These are phyloP conservation scores for Ceratobasidium sp. DNA, from an alignment of 1,284 basidiomycete genomes.

Conservation along the genomic window DNA sequence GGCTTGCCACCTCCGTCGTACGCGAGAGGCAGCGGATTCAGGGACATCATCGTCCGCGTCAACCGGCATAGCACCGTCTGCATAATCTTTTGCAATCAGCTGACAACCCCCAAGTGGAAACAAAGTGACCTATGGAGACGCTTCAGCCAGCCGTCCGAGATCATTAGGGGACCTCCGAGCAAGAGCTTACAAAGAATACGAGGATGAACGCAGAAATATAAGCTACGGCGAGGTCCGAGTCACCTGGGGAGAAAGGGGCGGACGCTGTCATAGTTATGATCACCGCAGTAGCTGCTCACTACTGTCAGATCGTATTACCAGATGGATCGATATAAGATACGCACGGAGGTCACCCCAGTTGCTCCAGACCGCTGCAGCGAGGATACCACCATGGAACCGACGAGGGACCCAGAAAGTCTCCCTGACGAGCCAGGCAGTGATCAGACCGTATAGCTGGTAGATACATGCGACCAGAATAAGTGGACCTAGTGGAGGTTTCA, in stretches of 20 bases:
- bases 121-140: conserved; percentile 65
- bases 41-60: conserved; percentile 69
- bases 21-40: conserved; percentile 38
- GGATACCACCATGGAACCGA: conserved; percentile 76
- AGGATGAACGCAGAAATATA: conserved; percentile 68
- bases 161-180: neutral
- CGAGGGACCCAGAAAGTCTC: conserved; percentile 83
- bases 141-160: conserved; percentile 4
- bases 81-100: conserved; percentile 70
- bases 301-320: neutral
- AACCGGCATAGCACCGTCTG: conserved; percentile 61
- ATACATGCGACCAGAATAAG: conserved; percentile 67
- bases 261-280: conserved; percentile 68
- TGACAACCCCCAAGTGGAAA: conserved; percentile 71
- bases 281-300: conserved; percentile 70
- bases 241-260: conserved; percentile 68
- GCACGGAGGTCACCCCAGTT: conserved; percentile 78
- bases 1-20: neutral
- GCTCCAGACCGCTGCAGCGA: conserved; percentile 74
- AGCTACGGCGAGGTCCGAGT: conserved; percentile 72
- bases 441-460: conserved; percentile 68
- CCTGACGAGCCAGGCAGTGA: conserved; percentile 69
- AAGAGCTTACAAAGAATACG: conserved; percentile 60
- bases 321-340: conserved; percentile 54
- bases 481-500: conserved; percentile 60